These are phyloP conservation scores for Arthroderma sp. DNA, from an alignment of 2,329 filamentous ascomycete species.

Conservation along the genomic window DNA sequence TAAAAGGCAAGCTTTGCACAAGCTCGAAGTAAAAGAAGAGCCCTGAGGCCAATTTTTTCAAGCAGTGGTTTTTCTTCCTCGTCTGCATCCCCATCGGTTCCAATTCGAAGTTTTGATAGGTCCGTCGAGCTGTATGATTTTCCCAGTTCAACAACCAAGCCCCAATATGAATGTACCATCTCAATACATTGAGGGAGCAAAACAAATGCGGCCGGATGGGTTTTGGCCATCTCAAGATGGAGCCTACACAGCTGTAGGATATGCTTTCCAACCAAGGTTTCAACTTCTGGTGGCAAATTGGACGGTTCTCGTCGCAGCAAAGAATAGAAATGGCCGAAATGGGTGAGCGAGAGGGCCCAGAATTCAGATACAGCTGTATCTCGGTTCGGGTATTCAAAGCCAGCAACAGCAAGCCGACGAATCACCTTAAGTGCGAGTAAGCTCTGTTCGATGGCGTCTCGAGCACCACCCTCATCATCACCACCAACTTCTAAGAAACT, in stretches of 20 bases:
- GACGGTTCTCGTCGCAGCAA: constrained; percentile 47
- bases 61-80: constrained; percentile 44
- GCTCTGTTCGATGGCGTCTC: constrained; percentile 61
- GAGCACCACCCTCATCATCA: constrained; percentile 45
- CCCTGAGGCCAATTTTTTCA: constrained; percentile 72
- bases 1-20: constrained; percentile 78
- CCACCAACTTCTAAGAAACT: constrained; percentile 44
- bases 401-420: constrained; percentile 62
- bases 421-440: constrained; percentile 66
- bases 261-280: constrained; percentile 65
- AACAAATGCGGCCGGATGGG: constrained; percentile 70
- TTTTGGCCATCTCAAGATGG: constrained; percentile 70
- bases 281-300: constrained; percentile 39
- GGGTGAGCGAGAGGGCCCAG: constrained; percentile 64
- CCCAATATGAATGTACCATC: constrained; percentile 76
- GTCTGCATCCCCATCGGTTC: constrained; percentile 34
- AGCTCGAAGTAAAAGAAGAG: constrained; percentile 65
- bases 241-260: constrained; percentile 83
- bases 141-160: constrained; percentile 61
- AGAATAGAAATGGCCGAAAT: constrained; percentile 63
- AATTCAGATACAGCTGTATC: constrained; percentile 63
- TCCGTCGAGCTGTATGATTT: constrained; percentile 42
- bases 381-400: constrained; percentile 74
- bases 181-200: constrained; percentile 66
- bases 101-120: constrained; percentile 23